Base-by-base conservation (phyloP, 2,329 filamentous ascomycete species). In the Helicocarpus griseus region DNA sequence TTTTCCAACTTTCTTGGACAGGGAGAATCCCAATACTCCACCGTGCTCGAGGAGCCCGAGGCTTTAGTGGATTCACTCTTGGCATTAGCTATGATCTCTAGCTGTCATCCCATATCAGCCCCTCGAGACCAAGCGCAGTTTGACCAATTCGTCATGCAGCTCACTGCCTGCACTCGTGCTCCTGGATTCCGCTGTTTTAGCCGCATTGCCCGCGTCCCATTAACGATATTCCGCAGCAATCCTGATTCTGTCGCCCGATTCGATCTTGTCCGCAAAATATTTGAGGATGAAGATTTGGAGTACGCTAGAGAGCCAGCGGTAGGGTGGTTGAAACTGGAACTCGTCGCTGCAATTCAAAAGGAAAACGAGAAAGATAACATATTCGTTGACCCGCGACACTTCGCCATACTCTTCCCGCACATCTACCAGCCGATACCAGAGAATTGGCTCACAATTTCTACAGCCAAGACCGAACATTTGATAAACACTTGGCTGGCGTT, bases 281-380 rank as follows among this genome's bases (percentile, higher is more conserved):
- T 82, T 3, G 75, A 79, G 55, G 70, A 80, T 47, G 76, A 76
- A 17, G 70, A 71, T 0, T 74, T 78, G 53, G 72, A 75, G 43
- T 77, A 77, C 14, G 71, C 79, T 35, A 79, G 78, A 58, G 77
- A 78, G 33, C 75, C 74, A 39, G 79, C 79, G 2, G 74, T 83
- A 4, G 73, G 75, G 31, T 83, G 80, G 80, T 66, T 82, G 31
- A 82, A 81, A 59, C 71, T 78, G 38, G 80, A 82, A 59, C 76
- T 79, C 0, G 69, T 82, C 4, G 70, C 75, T 57, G 72, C 75
- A 4, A 73, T 50, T 38, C 26, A 26, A 28, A 14, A 5, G 8
- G 11, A 44, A 17, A 19, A 43, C 55, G 19, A 54, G 55, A 33
- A 46, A 33, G 45, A 22, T 22, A 54, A 56, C 48, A 53, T 68